phyloP scores from a whole-genome alignment of 257 asterid genomes.

The Linaria vulgaris region DNA sequence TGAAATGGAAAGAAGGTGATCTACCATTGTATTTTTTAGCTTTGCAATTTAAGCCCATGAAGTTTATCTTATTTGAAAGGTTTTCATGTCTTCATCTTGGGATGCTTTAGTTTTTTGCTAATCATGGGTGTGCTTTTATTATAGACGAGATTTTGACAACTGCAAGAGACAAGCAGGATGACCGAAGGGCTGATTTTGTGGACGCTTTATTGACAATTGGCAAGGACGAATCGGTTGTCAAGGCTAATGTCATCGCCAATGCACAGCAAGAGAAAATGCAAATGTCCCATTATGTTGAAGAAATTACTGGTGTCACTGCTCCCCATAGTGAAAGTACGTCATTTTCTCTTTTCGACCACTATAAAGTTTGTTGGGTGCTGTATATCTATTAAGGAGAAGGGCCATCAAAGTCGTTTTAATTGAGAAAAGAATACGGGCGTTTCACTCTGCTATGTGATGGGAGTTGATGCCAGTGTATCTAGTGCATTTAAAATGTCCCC shows the following conservation, averaged over 20 bases:
- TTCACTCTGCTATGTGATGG: constrained; percentile 6
- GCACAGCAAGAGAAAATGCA: constrained; percentile 43
- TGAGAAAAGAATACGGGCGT: background rate
- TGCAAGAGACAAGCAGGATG: constrained; percentile 49
- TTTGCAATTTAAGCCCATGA: constrained; percentile 23
- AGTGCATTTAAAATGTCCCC: constrained; percentile 6
- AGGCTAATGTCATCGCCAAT: constrained; percentile 36
- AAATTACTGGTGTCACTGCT: constrained; percentile 21
- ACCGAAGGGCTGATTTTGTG: constrained; percentile 81
- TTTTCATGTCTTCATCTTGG: constrained; percentile 17
- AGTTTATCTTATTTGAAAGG: constrained; percentile 19
- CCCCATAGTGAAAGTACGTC: constrained; percentile 34
- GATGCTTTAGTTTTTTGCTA: constrained; percentile 5
- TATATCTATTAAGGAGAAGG: constrained; percentile 16
- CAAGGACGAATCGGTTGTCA: constrained; percentile 35
- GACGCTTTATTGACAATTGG: constrained; percentile 59
- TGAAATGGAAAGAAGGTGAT: constrained; percentile 84
- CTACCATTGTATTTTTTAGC: constrained; percentile 20
- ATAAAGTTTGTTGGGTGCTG: background rate
- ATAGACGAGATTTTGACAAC: constrained; percentile 57
- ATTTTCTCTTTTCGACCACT: background rate
- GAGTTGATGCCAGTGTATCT: constrained; percentile 14
- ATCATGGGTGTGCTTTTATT: constrained; percentile 21
- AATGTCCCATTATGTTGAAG: constrained; percentile 35
- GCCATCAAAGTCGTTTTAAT: constrained; percentile 5